These are phyloP conservation scores for Aspergillus ellipticus DNA, from an alignment of 495 filamentous ascomycete genomes.

Conservation along the genomic window DNA sequence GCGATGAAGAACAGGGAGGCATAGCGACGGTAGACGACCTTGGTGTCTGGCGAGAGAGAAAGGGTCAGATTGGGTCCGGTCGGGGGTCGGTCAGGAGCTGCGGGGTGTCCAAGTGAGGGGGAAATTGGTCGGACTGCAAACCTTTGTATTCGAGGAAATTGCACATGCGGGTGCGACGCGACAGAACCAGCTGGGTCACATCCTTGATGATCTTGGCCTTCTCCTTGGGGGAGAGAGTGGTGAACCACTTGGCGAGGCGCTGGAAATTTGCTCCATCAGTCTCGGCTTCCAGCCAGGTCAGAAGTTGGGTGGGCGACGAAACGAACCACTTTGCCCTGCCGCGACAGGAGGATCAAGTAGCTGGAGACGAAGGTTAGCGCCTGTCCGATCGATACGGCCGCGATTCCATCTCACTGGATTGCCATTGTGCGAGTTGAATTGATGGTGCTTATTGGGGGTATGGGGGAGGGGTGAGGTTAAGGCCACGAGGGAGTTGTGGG, in stretches of 20 bases:
- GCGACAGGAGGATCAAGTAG: slow-evolving; percentile 94
- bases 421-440: slow-evolving; percentile 44
- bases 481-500: slow-evolving; percentile 18
- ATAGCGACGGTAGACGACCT: slow-evolving; percentile 98
- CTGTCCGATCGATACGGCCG: not conserved
- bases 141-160: slow-evolving; percentile 99
- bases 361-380: slow-evolving; percentile 50
- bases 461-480: slow-evolving; percentile 17
- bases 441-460: not conserved
- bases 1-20: slow-evolving; percentile 99
- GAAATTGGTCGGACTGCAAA: slow-evolving; percentile 22
- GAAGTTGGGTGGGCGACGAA: slow-evolving; percentile 39
- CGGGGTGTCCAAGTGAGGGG: not conserved
- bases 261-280: slow-evolving; percentile 45
- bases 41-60: slow-evolving; percentile 63
- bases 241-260: slow-evolving; percentile 99
- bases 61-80: slow-evolving; percentile 5
- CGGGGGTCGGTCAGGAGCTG: not conserved
- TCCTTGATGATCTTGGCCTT: slow-evolving; percentile 99
- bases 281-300: slow-evolving; percentile 22
- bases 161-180: slow-evolving; percentile 95
- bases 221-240: slow-evolving; percentile 93
- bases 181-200: slow-evolving; percentile 96
- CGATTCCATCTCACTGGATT: slow-evolving; percentile 50
- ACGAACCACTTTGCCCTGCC: slow-evolving; percentile 96